These are phyloP conservation scores for Cardamine chenopodiifolia DNA, from an alignment of 345 rosid genomes.

Conservation along the genomic window DNA sequence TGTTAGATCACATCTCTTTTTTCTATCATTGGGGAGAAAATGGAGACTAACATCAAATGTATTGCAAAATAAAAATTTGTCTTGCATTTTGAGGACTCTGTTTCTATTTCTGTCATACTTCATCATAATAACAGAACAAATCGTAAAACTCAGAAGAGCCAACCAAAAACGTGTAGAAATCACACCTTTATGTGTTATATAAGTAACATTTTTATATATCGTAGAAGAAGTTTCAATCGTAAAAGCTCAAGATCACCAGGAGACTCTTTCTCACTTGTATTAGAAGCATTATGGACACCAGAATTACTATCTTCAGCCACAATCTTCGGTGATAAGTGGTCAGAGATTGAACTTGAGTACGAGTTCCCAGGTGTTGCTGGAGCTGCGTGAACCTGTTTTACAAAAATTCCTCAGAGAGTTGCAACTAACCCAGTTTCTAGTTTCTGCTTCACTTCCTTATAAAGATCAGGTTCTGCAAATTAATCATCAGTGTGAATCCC, in stretches of 20 bases:
- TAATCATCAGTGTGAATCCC: slow-evolving; percentile 15
- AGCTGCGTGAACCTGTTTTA: slow-evolving; percentile 63
- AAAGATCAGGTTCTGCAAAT: slow-evolving; percentile 89
- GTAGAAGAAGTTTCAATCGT: not conserved
- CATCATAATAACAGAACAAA: slow-evolving; percentile 10
- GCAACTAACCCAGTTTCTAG: slow-evolving; percentile 86
- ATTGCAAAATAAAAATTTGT: slow-evolving; percentile 23
- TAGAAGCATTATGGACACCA: slow-evolving; percentile 52
- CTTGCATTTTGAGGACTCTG: slow-evolving; percentile 11
- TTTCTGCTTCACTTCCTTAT: slow-evolving; percentile 88
- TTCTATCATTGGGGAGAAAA: slow-evolving; percentile 37
- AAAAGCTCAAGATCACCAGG: slow-evolving; percentile 44
- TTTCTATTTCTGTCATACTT: slow-evolving; percentile 18
- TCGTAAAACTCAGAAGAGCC: not conserved
- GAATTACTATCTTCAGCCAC: slow-evolving; percentile 73
- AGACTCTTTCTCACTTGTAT: slow-evolving; percentile 44
- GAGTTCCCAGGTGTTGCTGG: slow-evolving; percentile 78
- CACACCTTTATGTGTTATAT: too few species aligned
- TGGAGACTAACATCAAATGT: slow-evolving; percentile 25
- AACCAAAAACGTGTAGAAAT: too few species aligned
- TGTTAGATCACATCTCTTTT: slow-evolving; percentile 29
- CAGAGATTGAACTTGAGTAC: slow-evolving; percentile 74
- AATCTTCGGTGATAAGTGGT: slow-evolving; percentile 59
- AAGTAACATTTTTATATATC: too few species aligned
- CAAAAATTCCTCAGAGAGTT: too few species aligned